Base-by-base conservation (phyloP, 768 basidiomycete species). In the Serendipita indica region DNA sequence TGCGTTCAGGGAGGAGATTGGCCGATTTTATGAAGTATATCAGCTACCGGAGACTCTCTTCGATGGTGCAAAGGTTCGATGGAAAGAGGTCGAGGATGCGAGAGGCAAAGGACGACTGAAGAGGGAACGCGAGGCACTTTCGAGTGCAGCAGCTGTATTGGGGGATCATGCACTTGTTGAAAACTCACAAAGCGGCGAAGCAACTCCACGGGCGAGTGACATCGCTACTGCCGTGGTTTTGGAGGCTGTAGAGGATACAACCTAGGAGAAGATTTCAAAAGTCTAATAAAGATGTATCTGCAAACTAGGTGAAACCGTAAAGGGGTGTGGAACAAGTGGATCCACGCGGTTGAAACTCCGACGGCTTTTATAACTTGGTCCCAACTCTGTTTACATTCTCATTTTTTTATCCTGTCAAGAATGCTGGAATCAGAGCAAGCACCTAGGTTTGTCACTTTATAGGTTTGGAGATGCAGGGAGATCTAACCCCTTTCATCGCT, bases 71-170 rank as follows among this genome's bases (percentile, higher is more conserved):
- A 74, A 69, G 64, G 65, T 60, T 33, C 69, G 70, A 58, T 89
- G 87, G 86, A 69, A 69, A n/a, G 72, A 74, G 34, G 86, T 90
- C 2, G 82, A 89, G 27, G 63, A 72, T 60, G 81, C 81, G 33
- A 71, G 88, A 61, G 87, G 88, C 13, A 89, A 86, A 67, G 88
- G 88, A 2, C 72, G 88, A 63, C 65, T 90, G 46, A 73, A 74
- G 37, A 75, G 84, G 64, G 86, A 88, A 27, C 20, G 49, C 1
- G 49, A 54, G 30, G 30, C 49, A 16, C 30, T 54, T 5, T 43
- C 41, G 6, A 43, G 41, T 5, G 27, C 27, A n/a, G 16, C 7
- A 18, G 41, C 6, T n/a, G 16, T 5, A 5, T 4, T n/a, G 5
- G 16, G 16, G 18, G 18, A n/a, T n/a, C 18, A n/a, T 43, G 5